phyloP scores from a whole-genome alignment of 805 yeast species.

The Dipodascus albidus region DNA sequence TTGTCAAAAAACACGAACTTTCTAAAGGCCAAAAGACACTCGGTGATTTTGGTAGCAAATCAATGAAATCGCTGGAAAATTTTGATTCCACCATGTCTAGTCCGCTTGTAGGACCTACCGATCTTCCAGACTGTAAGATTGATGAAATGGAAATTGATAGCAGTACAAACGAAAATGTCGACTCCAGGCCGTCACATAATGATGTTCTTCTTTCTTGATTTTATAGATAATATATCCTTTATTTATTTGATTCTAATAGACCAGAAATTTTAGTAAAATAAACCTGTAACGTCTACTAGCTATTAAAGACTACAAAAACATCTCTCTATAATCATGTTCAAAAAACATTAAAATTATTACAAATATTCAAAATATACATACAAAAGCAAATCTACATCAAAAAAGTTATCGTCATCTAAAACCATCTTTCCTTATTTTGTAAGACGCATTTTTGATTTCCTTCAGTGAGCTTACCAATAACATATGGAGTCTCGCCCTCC shows the following conservation, averaged over 20 bases:
- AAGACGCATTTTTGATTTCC: slow-evolving; percentile 32
- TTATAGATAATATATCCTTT: too few relatives aligned
- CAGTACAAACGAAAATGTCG: not conserved
- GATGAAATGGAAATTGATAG: not conserved
- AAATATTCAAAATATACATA: not conserved
- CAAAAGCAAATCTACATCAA: not conserved
- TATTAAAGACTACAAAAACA: too few relatives aligned
- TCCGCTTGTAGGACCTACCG: not conserved
- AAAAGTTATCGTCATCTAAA: slow-evolving; percentile 11
- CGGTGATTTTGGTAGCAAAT: slow-evolving; percentile 1
- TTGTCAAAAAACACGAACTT: not conserved
- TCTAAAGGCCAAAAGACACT: not conserved
- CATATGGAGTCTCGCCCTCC: slow-evolving; percentile 66
- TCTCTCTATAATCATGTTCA: not conserved
- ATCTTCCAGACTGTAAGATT: not conserved
- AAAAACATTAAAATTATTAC: too few relatives aligned
- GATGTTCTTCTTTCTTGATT: not conserved
- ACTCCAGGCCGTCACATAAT: not conserved
- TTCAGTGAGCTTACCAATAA: slow-evolving; percentile 45
- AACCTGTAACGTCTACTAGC: too few relatives aligned
- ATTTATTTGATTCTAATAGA: too few relatives aligned
- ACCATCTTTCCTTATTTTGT: slow-evolving; percentile 24
- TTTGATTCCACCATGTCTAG: not conserved
- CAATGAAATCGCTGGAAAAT: not conserved
- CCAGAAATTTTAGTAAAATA: too few relatives aligned